Evolutionary conservation across 495 filamentous ascomycete genomes (phyloP).

Genomic region (Collariella sp.): DNA sequence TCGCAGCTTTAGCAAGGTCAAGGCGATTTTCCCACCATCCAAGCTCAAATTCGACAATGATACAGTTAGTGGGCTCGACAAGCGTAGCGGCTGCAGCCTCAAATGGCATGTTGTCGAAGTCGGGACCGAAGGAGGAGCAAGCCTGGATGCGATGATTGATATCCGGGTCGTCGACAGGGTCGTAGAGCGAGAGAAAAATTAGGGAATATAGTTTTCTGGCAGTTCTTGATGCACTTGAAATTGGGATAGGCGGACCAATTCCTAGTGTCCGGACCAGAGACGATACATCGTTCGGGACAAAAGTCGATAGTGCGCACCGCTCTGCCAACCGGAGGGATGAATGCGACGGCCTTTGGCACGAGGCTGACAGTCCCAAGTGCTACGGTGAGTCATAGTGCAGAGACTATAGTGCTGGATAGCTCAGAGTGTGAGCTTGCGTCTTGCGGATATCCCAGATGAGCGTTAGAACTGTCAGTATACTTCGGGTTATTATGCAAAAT

Average conservation of each 20-base stretch:
- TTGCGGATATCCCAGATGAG: too few relatives aligned
- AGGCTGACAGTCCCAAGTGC: neutral
- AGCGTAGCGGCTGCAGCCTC: neutral
- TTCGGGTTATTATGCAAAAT: too few relatives aligned
- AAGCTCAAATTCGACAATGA: constrained; percentile 1
- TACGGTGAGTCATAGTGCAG: neutral
- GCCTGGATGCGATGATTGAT: constrained; percentile 25
- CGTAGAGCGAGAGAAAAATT: constrained; percentile 23
- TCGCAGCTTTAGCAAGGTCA: neutral
- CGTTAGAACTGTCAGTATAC: too few relatives aligned
- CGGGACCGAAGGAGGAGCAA: constrained; percentile 25
- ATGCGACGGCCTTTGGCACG: neutral
- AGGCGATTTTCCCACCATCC: constrained; percentile 4
- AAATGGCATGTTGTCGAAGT: neutral
- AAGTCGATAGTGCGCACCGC: neutral
- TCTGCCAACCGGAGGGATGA: neutral
- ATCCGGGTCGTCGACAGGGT: constrained; percentile 24
- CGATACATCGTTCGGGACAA: constrained; percentile 28
- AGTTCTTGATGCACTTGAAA: constrained; percentile 18
- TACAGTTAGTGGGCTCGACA: neutral
- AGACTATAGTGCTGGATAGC: neutral
- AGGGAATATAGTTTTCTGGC: constrained; percentile 27
- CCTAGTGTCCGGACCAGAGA: constrained; percentile 22
- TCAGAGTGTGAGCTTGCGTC: too few relatives aligned
- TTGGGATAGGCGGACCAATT: constrained; percentile 32